These are phyloP conservation scores for Colletotrichum scovillei DNA, from an alignment of 2,329 filamentous ascomycete genomes.

Conservation along the genomic window DNA sequence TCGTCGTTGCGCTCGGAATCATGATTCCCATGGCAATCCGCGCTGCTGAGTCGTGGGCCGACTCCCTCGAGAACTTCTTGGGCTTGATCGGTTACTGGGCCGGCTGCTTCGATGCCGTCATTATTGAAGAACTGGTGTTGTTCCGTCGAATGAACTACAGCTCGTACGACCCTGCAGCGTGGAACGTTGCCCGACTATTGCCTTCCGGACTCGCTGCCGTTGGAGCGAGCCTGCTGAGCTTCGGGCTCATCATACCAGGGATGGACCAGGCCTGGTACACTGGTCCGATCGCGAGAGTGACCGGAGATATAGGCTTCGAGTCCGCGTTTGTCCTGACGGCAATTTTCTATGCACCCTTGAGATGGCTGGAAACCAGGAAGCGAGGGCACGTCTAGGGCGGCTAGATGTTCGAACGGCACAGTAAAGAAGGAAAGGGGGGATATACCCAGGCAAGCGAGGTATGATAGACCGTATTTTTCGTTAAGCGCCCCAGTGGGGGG, in stretches of 20 bases:
- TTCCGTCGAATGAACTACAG: slow-evolving; percentile 54
- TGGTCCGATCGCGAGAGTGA: slow-evolving; percentile 54
- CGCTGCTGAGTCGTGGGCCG: slow-evolving; percentile 52
- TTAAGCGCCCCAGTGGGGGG: slow-evolving; percentile 5
- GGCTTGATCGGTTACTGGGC: slow-evolving; percentile 59
- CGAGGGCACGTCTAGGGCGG: slow-evolving; percentile 40
- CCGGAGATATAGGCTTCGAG: slow-evolving; percentile 60
- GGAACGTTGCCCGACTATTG: slow-evolving; percentile 55
- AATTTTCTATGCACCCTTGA: slow-evolving; percentile 54
- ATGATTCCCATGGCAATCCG: slow-evolving; percentile 55
- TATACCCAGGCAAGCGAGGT: slow-evolving; percentile 22
- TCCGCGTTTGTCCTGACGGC: slow-evolving; percentile 53
- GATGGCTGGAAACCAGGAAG: slow-evolving; percentile 49
- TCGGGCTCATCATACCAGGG: slow-evolving; percentile 54
- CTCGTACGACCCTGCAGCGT: slow-evolving; percentile 54
- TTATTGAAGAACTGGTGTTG: slow-evolving; percentile 54
- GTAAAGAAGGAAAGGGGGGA: background rate
- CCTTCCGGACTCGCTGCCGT: slow-evolving; percentile 56
- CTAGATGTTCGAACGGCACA: background rate
- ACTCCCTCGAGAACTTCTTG: slow-evolving; percentile 56
- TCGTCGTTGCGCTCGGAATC: slow-evolving; percentile 50
- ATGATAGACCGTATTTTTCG: slow-evolving; percentile 28
- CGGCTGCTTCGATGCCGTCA: slow-evolving; percentile 53
- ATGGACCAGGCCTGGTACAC: slow-evolving; percentile 57
- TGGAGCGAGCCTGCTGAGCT: slow-evolving; percentile 54